Evolutionary conservation across 306 rosid genomes (phyloP).

Genomic region (Alnus rubra): DNA sequence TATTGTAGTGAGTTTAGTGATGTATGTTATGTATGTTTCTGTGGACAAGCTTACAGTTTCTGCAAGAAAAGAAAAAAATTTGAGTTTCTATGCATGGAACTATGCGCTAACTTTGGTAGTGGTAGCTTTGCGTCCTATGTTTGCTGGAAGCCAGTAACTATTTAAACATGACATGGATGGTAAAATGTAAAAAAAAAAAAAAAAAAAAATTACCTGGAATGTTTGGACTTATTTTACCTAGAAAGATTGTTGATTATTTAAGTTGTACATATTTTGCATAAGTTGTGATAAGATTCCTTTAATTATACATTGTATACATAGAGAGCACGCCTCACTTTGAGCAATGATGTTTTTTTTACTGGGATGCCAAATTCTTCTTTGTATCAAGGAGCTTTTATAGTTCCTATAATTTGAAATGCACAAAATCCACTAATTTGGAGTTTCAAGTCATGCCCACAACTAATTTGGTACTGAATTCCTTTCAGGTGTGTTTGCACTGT

Average conservation of each 20-base stretch:
- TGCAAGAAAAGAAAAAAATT: not conserved
- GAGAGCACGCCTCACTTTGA: not conserved
- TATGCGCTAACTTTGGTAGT: not conserved
- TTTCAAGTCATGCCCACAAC: not conserved
- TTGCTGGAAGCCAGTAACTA: not conserved
- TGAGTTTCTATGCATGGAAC: not conserved
- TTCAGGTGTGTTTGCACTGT: not conserved
- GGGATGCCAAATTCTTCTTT: not conserved
- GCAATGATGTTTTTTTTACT: not conserved
- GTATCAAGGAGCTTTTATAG: not conserved
- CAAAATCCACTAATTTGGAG: not conserved
- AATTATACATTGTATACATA: not conserved
- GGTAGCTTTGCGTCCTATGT: not conserved
- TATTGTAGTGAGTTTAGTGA: not conserved
- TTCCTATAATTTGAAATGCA: not conserved
- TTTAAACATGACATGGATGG: not conserved
- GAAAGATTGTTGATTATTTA: not conserved
- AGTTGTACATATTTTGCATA: not conserved
- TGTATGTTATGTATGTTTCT: constrained; percentile 3
- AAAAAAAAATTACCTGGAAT: not conserved
- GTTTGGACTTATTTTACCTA: not conserved
- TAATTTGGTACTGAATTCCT: not conserved
- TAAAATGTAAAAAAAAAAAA: not conserved
- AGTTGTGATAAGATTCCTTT: not conserved
- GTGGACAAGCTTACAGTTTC: not conserved